A percentile compares a stretch with the other conserved stretches of the same genome.
Conservation (phyloP, 2,329 filamentous ascomycete species). For the Colletotrichum godetiae region DNA sequence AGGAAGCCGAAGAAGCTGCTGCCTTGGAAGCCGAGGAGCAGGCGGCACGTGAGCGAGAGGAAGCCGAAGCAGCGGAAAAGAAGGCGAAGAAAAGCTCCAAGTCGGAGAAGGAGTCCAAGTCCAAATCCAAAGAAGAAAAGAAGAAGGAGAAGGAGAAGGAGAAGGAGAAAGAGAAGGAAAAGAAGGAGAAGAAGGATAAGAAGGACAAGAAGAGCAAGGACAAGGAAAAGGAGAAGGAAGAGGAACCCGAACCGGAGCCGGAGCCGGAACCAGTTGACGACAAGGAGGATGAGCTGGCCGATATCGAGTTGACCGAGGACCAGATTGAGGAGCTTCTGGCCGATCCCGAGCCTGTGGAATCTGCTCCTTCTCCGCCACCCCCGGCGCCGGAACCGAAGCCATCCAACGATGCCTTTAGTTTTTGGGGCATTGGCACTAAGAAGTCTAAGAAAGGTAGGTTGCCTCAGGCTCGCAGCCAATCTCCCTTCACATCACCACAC, state of each 20-base stretch:
- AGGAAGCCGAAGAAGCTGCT: slow-evolving; percentile 54
- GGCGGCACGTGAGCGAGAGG: slow-evolving; percentile 41
- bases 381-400: slow-evolving; percentile 39
- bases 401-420: slow-evolving; percentile 61
- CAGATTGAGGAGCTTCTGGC: slow-evolving; percentile 57
- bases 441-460: slow-evolving; percentile 53
- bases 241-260: slow-evolving; percentile 23
- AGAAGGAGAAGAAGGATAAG: slow-evolving; percentile 45
- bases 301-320: slow-evolving; percentile 52
- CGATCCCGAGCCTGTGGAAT: slow-evolving; percentile 36
- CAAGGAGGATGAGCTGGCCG: slow-evolving; percentile 34
- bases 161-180: slow-evolving; percentile 39
- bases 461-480: slow-evolving; percentile 39
- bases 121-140: slow-evolving; percentile 47
- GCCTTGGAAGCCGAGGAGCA: slow-evolving; percentile 49
- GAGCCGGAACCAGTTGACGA: slow-evolving; percentile 25
- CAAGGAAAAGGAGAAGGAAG: slow-evolving; percentile 31
- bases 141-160: slow-evolving; percentile 48
- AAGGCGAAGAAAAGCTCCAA: slow-evolving; percentile 56
- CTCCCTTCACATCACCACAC: slow-evolving; percentile 36
- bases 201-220: slow-evolving; percentile 40
- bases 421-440: slow-evolving; percentile 66
- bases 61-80: slow-evolving; percentile 48
- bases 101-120: slow-evolving; percentile 47
- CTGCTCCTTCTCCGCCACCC: slow-evolving; percentile 13